Evolutionary conservation across 192 early-diverging fungal species (phyloP).

Genomic region (Anaeromyces robustus): DNA sequence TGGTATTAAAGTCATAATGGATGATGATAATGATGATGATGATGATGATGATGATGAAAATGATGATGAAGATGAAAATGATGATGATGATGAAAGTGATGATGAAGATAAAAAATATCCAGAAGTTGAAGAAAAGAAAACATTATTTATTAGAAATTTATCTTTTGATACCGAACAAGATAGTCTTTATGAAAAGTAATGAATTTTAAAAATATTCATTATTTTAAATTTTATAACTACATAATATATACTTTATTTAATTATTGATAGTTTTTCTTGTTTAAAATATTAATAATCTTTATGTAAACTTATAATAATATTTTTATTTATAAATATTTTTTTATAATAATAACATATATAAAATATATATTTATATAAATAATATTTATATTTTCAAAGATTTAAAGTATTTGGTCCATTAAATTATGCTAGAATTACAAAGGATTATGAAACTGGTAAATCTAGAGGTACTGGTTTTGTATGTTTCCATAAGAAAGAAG

Average conservation of each 20-base stretch:
- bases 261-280: too few relatives aligned
- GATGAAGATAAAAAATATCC: constrained; percentile 12
- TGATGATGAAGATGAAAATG: constrained; percentile 14
- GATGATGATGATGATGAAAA: too few relatives aligned
- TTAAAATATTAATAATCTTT: too few relatives aligned
- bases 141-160: constrained; percentile 86
- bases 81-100: constrained; percentile 16
- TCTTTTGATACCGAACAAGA: constrained; percentile 80
- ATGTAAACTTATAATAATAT: too few relatives aligned
- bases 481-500: constrained; percentile 54
- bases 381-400: too few relatives aligned
- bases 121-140: constrained; percentile 39
- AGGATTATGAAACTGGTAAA: constrained; percentile 63
- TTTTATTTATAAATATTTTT: too few relatives aligned
- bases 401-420: constrained; percentile 56
- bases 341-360: too few relatives aligned
- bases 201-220: too few relatives aligned
- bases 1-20: neutral
- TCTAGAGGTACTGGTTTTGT: constrained; percentile 91
- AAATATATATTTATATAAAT: too few relatives aligned
- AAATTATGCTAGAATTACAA: constrained; percentile 70
- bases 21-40: too few relatives aligned
- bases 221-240: too few relatives aligned
- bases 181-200: constrained; percentile 41
- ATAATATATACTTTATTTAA: too few relatives aligned